These are phyloP conservation scores for Phytophthora litchii DNA, from an alignment of 352 stramenopile genomes.

Conservation along the genomic window DNA sequence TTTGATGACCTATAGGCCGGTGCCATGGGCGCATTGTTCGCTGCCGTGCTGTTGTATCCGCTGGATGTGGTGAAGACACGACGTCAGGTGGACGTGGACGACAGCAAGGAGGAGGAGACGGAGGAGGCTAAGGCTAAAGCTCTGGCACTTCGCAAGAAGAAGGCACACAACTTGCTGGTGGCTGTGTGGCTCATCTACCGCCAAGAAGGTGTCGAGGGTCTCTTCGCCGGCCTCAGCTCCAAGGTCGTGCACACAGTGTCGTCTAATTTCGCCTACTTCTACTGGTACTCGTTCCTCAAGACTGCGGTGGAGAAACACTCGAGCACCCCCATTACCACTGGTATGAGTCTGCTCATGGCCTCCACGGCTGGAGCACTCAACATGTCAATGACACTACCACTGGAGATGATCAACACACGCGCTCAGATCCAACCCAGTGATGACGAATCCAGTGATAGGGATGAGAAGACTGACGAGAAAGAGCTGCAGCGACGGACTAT, in stretches of 20 bases:
- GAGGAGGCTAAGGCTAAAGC: constrained; percentile 32
- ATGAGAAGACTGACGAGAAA: constrained; percentile 37
- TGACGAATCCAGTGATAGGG: constrained; percentile 44
- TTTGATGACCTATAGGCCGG: constrained; percentile 44
- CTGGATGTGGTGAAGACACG: constrained; percentile 83
- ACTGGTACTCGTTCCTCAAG: constrained; percentile 88
- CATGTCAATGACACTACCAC: constrained; percentile 86
- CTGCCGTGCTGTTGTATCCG: constrained; percentile 72
- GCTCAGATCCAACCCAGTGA: constrained; percentile 73
- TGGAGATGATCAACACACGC: constrained; percentile 89
- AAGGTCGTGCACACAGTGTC: constrained; percentile 79
- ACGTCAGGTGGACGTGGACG: constrained; percentile 57
- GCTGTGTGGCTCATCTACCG: constrained; percentile 73
- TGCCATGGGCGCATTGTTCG: constrained; percentile 79
- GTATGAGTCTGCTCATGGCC: constrained; percentile 78
- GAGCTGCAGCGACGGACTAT: constrained; percentile 45
- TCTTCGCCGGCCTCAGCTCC: constrained; percentile 74
- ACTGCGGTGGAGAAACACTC: constrained; percentile 57
- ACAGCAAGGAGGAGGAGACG: constrained; percentile 30
- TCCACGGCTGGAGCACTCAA: constrained; percentile 84
- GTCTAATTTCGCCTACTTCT: constrained; percentile 88
- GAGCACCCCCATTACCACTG: constrained; percentile 54
- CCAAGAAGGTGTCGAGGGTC: constrained; percentile 59
- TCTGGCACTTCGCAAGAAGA: constrained; percentile 41
- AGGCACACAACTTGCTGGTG: constrained; percentile 55